These are phyloP conservation scores for Lyophyllum decastes DNA, from an alignment of 768 basidiomycete species.

Conservation along the genomic window DNA sequence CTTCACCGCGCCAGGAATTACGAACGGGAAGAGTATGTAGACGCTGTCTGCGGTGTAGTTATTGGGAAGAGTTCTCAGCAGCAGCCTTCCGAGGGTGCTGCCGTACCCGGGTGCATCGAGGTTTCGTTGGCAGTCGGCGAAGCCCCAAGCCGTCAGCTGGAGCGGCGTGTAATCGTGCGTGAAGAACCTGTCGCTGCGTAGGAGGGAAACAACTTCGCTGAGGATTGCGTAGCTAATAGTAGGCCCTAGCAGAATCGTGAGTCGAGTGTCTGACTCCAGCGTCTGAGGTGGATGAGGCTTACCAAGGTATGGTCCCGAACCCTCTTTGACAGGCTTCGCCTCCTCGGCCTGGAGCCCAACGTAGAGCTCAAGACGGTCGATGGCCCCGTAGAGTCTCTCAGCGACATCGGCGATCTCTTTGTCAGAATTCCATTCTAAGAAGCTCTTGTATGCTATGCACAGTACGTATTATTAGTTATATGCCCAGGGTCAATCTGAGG, in stretches of 20 bases:
- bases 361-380: constrained; percentile 82
- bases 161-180: constrained; percentile 80
- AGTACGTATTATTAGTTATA: neutral
- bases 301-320: constrained; percentile 87
- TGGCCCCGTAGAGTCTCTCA: constrained; percentile 75
- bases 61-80: constrained; percentile 75
- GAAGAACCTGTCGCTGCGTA: constrained; percentile 82
- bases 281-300: constrained; percentile 13
- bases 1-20: constrained; percentile 75
- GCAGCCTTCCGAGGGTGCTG: constrained; percentile 70
- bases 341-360: constrained; percentile 81
- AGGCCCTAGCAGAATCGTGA: constrained; percentile 47
- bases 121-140: constrained; percentile 79
- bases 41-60: constrained; percentile 68
- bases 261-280: neutral
- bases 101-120: constrained; percentile 72
- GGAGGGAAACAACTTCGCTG: constrained; percentile 83
- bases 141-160: constrained; percentile 85
- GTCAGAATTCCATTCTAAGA: constrained; percentile 83
- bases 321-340: constrained; percentile 70
- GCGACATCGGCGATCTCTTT: constrained; percentile 69
- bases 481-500: neutral
- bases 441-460: constrained; percentile 71
- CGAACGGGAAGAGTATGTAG: constrained; percentile 86
- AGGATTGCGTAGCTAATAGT: constrained; percentile 86